phyloP scores from a whole-genome alignment of 129 eudicot genomes.

The Flaveria sonorensis region DNA sequence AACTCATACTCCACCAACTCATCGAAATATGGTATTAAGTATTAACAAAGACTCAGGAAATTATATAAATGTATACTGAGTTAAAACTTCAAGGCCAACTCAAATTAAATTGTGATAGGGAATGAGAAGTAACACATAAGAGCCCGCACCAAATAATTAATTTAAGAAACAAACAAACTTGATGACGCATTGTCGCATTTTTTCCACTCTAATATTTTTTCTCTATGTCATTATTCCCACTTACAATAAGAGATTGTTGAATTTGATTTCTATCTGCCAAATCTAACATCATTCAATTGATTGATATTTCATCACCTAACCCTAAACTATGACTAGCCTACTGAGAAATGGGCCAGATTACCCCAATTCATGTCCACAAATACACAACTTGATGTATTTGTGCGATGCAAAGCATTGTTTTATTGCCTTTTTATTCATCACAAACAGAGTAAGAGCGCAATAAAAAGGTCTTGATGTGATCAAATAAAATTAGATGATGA shows the following conservation, averaged over 20 bases:
- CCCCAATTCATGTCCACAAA: not conserved
- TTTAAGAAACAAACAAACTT: constrained; percentile 8
- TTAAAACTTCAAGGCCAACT: constrained; percentile 14
- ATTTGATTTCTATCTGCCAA: constrained; percentile 10
- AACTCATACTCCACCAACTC: not conserved
- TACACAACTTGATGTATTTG: not conserved
- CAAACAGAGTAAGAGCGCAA: not conserved
- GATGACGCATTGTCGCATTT: constrained; percentile 6
- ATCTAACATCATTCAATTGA: constrained; percentile 25
- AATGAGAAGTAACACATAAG: constrained; percentile 1
- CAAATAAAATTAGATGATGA: not conserved
- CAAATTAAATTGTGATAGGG: not conserved
- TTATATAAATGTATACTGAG: constrained; percentile 3
- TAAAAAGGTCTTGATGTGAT: constrained; percentile 10
- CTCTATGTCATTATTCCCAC: constrained; percentile 16
- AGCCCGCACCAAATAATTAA: constrained; percentile 13
- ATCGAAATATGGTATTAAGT: not conserved
- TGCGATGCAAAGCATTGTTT: not conserved
- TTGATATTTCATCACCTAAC: constrained; percentile 4
- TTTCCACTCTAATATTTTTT: constrained; percentile 6
- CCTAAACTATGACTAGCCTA: constrained; percentile 7
- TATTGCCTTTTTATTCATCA: not conserved
- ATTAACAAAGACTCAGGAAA: not conserved
- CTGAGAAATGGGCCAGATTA: not conserved
- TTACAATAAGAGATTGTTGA: constrained; percentile 25